Evolutionary conservation across 1,284 basidiomycete genomes (phyloP).

Genomic region (Irpex sp.): DNA sequence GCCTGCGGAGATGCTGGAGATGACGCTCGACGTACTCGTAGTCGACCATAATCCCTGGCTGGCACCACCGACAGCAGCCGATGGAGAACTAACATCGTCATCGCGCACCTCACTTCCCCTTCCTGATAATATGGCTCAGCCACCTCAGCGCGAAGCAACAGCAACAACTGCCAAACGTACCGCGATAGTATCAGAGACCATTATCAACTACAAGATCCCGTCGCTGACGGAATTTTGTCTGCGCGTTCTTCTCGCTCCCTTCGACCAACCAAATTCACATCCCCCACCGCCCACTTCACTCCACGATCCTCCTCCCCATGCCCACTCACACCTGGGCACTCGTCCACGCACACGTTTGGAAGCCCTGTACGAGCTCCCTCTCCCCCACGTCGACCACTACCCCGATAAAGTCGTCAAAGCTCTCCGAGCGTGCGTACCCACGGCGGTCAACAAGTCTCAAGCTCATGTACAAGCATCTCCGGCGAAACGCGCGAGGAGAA

Average conservation of each 20-base stretch:
- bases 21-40: slow-evolving; percentile 42
- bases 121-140: not conserved
- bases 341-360: slow-evolving; percentile 28
- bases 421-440: slow-evolving; percentile 22
- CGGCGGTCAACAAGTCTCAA: slow-evolving; percentile 19
- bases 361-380: slow-evolving; percentile 14
- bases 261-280: not conserved
- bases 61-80: not conserved
- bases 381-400: slow-evolving; percentile 11
- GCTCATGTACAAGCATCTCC: slow-evolving; percentile 2
- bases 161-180: not conserved
- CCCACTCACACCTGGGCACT: not conserved
- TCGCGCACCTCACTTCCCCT: not conserved
- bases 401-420: slow-evolving; percentile 14
- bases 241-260: slow-evolving; percentile 39
- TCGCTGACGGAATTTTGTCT: slow-evolving; percentile 47
- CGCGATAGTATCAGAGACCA: slow-evolving; percentile 16
- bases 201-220: slow-evolving; percentile 28
- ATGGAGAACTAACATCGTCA: not conserved
- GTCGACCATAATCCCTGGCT: slow-evolving; percentile 58
- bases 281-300: slow-evolving; percentile 16
- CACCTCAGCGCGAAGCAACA: not conserved
- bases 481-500: slow-evolving; percentile 1
- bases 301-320: slow-evolving; percentile 3
- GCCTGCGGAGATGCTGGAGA: slow-evolving; percentile 56